A percentile compares a stretch with the other conserved stretches of the same genome.
phyloP scores from a whole-genome alignment of 306 rosid genomes.

The Purshia tridentata region DNA sequence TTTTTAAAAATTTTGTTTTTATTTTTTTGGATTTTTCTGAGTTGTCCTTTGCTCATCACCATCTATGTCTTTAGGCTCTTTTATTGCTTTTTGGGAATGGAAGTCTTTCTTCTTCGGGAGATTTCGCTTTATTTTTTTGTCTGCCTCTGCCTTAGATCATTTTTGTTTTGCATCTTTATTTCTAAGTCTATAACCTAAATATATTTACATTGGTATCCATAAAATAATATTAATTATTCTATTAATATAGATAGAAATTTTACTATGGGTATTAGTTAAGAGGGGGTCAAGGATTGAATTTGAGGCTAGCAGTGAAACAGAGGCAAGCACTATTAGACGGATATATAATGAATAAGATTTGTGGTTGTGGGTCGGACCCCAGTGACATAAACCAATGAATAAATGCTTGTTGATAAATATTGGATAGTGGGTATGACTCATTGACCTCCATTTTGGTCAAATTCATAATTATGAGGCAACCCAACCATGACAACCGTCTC shows the following conservation, averaged over 20 bases:
- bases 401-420: constrained; percentile 24
- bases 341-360: not conserved
- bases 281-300: constrained; percentile 13
- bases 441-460: constrained; percentile 30
- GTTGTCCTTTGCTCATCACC: constrained; percentile 29
- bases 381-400: constrained; percentile 21
- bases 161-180: constrained; percentile 1
- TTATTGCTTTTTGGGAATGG: constrained; percentile 22
- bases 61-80: constrained; percentile 11
- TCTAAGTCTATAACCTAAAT: not conserved
- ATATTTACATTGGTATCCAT: constrained; percentile 10
- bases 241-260: too few species aligned
- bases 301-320: not conserved
- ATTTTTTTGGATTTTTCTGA: constrained; percentile 6
- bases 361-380: constrained; percentile 27
- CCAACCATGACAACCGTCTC: not conserved
- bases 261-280: too few species aligned
- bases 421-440: constrained; percentile 37
- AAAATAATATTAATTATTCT: not conserved
- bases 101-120: constrained; percentile 23
- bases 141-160: not conserved
- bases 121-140: constrained; percentile 16
- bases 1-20: not conserved
- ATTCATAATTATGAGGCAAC: constrained; percentile 3
- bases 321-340: constrained; percentile 3